These are phyloP conservation scores for Aureobasidium sp. DNA, from an alignment of 2,329 filamentous ascomycete species.

Conservation along the genomic window DNA sequence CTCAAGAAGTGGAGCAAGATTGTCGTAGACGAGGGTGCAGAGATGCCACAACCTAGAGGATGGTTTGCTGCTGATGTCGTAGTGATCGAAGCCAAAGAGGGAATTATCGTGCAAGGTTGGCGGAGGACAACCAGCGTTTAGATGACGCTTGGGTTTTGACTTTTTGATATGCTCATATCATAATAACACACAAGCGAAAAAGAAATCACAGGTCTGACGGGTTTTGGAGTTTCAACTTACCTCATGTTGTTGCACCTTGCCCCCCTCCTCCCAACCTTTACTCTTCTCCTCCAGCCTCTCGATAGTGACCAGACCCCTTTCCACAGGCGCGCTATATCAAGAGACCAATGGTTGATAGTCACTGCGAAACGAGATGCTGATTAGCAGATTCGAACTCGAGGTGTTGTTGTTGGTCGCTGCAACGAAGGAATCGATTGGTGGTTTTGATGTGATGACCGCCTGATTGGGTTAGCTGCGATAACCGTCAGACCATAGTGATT, in stretches of 20 bases:
- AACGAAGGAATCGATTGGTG: not conserved
- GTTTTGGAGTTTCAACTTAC: not conserved
- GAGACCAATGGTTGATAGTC: not conserved
- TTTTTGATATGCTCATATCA: conserved; percentile 18
- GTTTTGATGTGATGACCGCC: not conserved
- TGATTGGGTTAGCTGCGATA: not conserved
- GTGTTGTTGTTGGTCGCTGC: not conserved
- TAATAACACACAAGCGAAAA: not conserved
- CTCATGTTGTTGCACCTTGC: not conserved
- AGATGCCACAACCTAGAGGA: conserved; percentile 36
- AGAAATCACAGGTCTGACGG: not conserved
- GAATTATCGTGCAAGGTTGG: conserved; percentile 43
- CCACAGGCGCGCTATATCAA: not conserved
- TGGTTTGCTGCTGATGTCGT: conserved; percentile 48
- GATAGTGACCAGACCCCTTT: not conserved
- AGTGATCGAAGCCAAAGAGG: conserved; percentile 24
- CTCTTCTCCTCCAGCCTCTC: not conserved
- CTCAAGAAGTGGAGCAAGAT: conserved; percentile 30
- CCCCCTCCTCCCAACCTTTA: not conserved
- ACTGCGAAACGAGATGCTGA: not conserved
- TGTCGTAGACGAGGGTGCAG: conserved; percentile 16
- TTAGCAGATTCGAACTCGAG: not conserved
- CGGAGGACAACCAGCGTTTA: conserved; percentile 43
- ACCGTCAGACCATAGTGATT: not conserved
- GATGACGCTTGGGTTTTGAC: conserved; percentile 42